Evolutionary conservation across 2,329 filamentous ascomycete species (phyloP).

Genomic region (Alternaria sp.): DNA sequence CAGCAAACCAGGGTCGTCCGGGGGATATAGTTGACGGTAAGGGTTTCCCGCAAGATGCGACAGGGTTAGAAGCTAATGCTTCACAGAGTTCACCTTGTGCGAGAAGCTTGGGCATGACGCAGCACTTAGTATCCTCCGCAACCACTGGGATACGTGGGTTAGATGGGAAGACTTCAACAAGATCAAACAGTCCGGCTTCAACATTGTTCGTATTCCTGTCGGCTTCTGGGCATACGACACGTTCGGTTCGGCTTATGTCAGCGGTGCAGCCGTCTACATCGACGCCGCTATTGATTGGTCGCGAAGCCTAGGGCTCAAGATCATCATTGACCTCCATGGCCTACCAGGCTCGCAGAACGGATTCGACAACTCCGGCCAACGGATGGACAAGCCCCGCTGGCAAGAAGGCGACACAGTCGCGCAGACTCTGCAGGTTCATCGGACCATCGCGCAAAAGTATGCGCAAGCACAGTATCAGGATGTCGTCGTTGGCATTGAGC

Average conservation of each 20-base stretch:
- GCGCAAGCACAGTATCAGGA: conserved; percentile 62
- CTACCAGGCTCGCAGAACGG: conserved; percentile 67
- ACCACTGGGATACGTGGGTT: conserved; percentile 63
- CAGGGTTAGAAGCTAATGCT: not conserved
- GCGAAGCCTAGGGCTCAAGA: conserved; percentile 60
- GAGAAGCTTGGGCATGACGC: conserved; percentile 59
- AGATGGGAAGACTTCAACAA: conserved; percentile 64
- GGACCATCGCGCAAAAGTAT: conserved; percentile 67
- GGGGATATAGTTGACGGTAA: conserved; percentile 54
- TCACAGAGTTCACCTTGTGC: conserved; percentile 60
- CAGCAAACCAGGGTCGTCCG: conserved; percentile 32
- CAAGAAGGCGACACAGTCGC: conserved; percentile 58
- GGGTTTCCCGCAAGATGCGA: not conserved
- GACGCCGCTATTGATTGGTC: conserved; percentile 68
- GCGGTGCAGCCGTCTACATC: conserved; percentile 62
- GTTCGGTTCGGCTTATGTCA: conserved; percentile 59
- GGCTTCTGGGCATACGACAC: conserved; percentile 69
- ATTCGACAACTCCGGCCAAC: conserved; percentile 69
- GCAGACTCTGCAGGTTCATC: conserved; percentile 66
- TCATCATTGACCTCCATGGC: conserved; percentile 69
- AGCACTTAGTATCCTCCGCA: conserved; percentile 55
- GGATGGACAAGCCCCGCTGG: conserved; percentile 55
- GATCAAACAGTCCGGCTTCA: conserved; percentile 66
- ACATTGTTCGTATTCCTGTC: conserved; percentile 67
- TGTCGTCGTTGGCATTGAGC: conserved; percentile 66